These are phyloP conservation scores for Pichia sp. DNA, from an alignment of 1,139 yeast genomes.

Conservation along the genomic window DNA sequence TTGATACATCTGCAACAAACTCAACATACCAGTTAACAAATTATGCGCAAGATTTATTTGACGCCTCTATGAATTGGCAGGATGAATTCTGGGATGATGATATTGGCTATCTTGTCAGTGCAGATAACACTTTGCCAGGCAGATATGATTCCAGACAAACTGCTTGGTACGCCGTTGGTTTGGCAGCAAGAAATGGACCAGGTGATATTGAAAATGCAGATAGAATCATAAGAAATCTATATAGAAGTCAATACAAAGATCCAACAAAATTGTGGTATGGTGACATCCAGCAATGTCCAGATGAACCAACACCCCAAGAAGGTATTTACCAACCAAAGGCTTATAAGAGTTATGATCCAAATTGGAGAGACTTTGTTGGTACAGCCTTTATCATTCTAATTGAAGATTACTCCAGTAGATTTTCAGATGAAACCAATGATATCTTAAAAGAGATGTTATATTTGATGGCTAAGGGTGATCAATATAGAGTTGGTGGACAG, in stretches of 20 bases:
- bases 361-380: constrained; percentile 8
- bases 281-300: constrained; percentile 6
- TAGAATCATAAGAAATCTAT: constrained; percentile 2
- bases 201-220: constrained; percentile 7
- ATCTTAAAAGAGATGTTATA: constrained; percentile 1
- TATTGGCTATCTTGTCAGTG: constrained; percentile 3
- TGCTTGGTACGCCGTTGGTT: constrained; percentile 6
- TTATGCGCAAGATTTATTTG: constrained; percentile 5
- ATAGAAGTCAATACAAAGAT: constrained; percentile 5
- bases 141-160: constrained; percentile 5
- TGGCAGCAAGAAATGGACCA: constrained; percentile 4
- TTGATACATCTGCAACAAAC: background rate
- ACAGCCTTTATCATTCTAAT: constrained; percentile 2
- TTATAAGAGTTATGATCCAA: constrained; percentile 4
- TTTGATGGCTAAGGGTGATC: constrained; percentile 4
- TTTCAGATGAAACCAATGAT: constrained; percentile 1
- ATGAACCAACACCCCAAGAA: constrained; percentile 7
- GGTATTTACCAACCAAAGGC: constrained; percentile 3
- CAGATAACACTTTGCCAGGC: constrained; percentile 6
- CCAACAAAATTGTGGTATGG: constrained; percentile 5
- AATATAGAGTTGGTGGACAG: constrained; percentile 6
- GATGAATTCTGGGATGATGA: constrained; percentile 7
- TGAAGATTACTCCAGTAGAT: constrained; percentile 1
- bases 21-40: background rate
- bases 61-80: constrained; percentile 5